Evolutionary conservation across 495 filamentous ascomycete species (phyloP).

Genomic region (Penicillium angulare): DNA sequence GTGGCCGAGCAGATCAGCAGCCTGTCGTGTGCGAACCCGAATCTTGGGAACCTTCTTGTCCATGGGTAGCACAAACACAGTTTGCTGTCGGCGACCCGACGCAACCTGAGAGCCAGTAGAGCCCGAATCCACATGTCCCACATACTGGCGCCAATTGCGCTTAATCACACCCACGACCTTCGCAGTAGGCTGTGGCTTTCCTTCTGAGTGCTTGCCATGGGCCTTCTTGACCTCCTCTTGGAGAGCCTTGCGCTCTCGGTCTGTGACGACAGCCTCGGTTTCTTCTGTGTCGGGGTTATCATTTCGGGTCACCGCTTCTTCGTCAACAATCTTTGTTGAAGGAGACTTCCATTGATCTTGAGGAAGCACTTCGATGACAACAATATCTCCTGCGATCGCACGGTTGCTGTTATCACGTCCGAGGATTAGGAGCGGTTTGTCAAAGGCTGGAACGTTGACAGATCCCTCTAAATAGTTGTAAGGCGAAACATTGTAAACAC

Average conservation of each 20-base stretch:
- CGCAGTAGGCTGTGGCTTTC: conserved; percentile 84
- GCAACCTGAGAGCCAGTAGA: conserved; percentile 70
- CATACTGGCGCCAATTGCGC: conserved; percentile 96
- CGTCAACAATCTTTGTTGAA: conserved; percentile 91
- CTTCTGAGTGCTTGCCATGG: conserved; percentile 75
- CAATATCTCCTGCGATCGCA: conserved; percentile 83
- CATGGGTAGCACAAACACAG: conserved; percentile 93
- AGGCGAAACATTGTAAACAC: conserved; percentile 90
- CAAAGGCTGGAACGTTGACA: conserved; percentile 84
- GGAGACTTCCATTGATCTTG: conserved; percentile 96
- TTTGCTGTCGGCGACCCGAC: conserved; percentile 81
- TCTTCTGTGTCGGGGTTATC: conserved; percentile 87
- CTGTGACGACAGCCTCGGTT: conserved; percentile 70
- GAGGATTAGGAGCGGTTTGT: conserved; percentile 80
- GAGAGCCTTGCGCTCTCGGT: conserved; percentile 79
- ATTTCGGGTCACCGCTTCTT: conserved; percentile 87
- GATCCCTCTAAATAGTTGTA: conserved; percentile 97
- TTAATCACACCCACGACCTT: conserved; percentile 90
- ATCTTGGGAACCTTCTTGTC: conserved; percentile 97
- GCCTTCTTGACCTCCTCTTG: conserved; percentile 87
- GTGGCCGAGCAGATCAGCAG: conserved; percentile 81
- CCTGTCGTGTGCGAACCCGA: conserved; percentile 85
- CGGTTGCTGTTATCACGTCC: conserved; percentile 97
- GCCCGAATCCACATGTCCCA: conserved; percentile 86
- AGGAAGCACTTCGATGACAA: conserved; percentile 88